Evolutionary conservation across 164 flowering plant genomes (phyloP).

Genomic region (Euptelea pleiosperma): DNA sequence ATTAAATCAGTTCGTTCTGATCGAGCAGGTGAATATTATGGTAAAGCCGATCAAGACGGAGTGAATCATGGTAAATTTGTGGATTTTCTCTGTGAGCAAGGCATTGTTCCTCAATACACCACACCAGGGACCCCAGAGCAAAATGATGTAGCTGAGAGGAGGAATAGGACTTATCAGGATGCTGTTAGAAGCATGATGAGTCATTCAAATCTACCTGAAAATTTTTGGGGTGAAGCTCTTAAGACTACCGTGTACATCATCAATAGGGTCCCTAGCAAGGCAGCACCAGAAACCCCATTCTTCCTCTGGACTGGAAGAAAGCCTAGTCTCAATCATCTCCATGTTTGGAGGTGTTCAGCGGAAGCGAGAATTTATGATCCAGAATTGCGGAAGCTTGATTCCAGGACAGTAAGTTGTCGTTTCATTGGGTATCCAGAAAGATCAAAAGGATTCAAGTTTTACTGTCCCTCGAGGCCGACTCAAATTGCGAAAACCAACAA

Average conservation of each 20-base stretch:
- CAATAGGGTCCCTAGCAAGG: too few species aligned
- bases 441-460: background rate
- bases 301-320: background rate
- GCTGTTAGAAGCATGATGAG: background rate
- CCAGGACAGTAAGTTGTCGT: background rate
- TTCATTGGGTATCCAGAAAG: background rate
- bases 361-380: background rate
- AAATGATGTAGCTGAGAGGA: background rate
- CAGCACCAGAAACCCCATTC: background rate
- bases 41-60: background rate
- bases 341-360: constrained; percentile 5
- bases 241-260: background rate
- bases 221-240: background rate
- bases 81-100: background rate
- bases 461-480: background rate
- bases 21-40: constrained; percentile 11
- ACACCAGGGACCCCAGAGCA: background rate
- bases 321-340: background rate
- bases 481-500: background rate
- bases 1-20: constrained; percentile 6
- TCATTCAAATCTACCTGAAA: background rate
- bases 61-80: background rate
- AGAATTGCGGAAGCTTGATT: background rate
- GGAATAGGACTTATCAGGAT: background rate
- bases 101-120: constrained; percentile 5